phyloP scores from a whole-genome alignment of 257 asterid genomes.

The Solanum paucissectum region DNA sequence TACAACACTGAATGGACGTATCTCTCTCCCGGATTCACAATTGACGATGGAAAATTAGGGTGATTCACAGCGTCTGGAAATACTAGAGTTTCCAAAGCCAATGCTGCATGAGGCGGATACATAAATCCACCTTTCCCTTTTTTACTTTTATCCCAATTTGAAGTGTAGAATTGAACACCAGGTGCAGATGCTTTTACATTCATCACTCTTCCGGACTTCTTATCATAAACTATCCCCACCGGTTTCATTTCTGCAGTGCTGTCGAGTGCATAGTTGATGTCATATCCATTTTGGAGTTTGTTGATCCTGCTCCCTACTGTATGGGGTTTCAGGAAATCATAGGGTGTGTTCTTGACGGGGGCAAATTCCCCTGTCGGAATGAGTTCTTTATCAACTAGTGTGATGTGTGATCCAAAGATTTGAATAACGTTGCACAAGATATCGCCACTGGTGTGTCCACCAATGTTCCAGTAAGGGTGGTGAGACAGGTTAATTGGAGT shows the following conservation, averaged over 20 bases:
- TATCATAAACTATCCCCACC: slow-evolving; percentile 1
- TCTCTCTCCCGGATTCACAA: slow-evolving; percentile 34
- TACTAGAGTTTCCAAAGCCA: slow-evolving; percentile 61
- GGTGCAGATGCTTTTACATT: neutral
- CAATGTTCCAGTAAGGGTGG: slow-evolving; percentile 18
- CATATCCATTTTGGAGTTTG: slow-evolving; percentile 4
- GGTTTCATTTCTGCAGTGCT: neutral
- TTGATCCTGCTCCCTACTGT: neutral
- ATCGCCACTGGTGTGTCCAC: slow-evolving; percentile 13
- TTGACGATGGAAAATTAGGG: slow-evolving; percentile 53
- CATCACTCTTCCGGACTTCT: slow-evolving; percentile 6
- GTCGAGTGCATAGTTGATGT: slow-evolving; percentile 12
- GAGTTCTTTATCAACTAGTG: neutral
- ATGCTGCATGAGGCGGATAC: slow-evolving; percentile 1
- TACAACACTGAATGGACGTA: slow-evolving; percentile 45
- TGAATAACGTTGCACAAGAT: slow-evolving; percentile 10
- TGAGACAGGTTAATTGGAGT: slow-evolving; percentile 21
- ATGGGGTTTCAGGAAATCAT: slow-evolving; percentile 7
- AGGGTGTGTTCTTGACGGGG: slow-evolving; percentile 3
- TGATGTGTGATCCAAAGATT: slow-evolving; percentile 8
- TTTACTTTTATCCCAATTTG: neutral
- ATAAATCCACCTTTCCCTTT: slow-evolving; percentile 9
- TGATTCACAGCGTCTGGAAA: slow-evolving; percentile 85
- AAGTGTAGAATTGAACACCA: slow-evolving; percentile 6
- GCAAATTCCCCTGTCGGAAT: slow-evolving; percentile 8